Evolutionary conservation across 345 rosid species (phyloP), one percentile per base, ranked within the genome.

Genomic region (Bruguiera parviflora): DNA sequence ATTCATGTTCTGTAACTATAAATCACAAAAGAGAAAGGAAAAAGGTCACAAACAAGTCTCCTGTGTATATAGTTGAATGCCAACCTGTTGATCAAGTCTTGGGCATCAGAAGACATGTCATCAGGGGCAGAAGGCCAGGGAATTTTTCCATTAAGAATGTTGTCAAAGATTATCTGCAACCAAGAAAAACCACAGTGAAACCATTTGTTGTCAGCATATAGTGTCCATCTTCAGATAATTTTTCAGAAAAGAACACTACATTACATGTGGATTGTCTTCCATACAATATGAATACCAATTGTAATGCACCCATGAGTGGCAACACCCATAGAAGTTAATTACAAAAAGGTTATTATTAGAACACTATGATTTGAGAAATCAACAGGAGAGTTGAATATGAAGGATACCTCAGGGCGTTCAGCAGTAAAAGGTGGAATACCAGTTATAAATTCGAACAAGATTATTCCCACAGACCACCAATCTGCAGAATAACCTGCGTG

Each of bases 381-480:
- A 68, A 37, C 68, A 62, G 21, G 51, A 55, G 63, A 61, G 31
- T 57, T 37, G 4, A 58, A 37, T 9, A 64, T 18, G 69, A 75
- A 66, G 61, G 21, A 60, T 78, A 88, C 96, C 96, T 88, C 91
- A 52, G 96, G 93, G 60, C 75, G 51, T 47, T 85, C 80, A 69
- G 91, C 93, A 67, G 84, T 77, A 74, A 88, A 88, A 59, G 96
- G 96, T 74, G 96, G 96, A 79, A 88, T 78, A 76, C 96, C 96
- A 37, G 90, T 88, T 57, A 90, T 81, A 49, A 86, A 67, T 75
- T 90, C 96, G 72, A 86, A 90, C 69, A 90, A 79, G 76, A 90
- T 85, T 76, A 90, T 90, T 81, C 96, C 96, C 65, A 84, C 91
- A 25, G 96, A 90, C 96, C 96, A 90, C 96, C 96, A 90, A 67